phyloP scores from a whole-genome alignment of 2,329 filamentous ascomycete species.

The Colletotrichum eremochloae region DNA sequence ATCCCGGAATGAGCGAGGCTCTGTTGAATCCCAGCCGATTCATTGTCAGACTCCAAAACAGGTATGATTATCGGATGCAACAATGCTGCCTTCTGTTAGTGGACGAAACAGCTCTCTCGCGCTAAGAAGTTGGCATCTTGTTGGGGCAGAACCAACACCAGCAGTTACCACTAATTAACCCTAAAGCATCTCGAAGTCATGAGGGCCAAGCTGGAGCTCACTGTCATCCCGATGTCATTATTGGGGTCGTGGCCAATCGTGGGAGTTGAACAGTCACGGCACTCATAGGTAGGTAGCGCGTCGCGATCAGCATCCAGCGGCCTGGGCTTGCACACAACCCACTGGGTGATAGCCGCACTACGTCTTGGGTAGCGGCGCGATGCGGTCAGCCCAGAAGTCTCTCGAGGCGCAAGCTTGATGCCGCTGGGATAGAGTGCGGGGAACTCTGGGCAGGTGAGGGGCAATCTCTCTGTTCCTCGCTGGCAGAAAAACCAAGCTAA shows the following conservation, averaged over 20 bases:
- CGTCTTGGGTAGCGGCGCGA: slow-evolving; percentile 27
- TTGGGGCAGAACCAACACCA: slow-evolving; percentile 1
- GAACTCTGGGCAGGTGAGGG: slow-evolving; percentile 35
- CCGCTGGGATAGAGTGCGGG: slow-evolving; percentile 29
- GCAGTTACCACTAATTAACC: not conserved
- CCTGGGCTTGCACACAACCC: slow-evolving; percentile 26
- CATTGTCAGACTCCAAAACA: slow-evolving; percentile 31
- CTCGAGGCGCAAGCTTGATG: slow-evolving; percentile 28
- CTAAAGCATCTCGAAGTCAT: not conserved
- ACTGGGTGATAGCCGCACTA: slow-evolving; percentile 27
- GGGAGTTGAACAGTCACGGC: slow-evolving; percentile 22
- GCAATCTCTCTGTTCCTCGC: slow-evolving; percentile 28
- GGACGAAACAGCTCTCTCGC: not conserved
- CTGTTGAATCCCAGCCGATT: slow-evolving; percentile 27
- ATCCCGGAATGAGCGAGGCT: slow-evolving; percentile 37
- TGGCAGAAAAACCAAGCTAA: not conserved
- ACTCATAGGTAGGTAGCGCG: slow-evolving; percentile 33
- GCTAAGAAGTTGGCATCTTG: not conserved
- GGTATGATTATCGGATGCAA: slow-evolving; percentile 20
- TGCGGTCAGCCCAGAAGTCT: slow-evolving; percentile 36
- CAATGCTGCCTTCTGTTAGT: slow-evolving; percentile 3
- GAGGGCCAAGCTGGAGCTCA: slow-evolving; percentile 28
- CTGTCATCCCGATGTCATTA: slow-evolving; percentile 40
- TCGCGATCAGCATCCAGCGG: slow-evolving; percentile 36
- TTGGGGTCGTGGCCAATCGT: slow-evolving; percentile 35